A percentile compares a stretch with the other conserved stretches of the same genome.
These are phyloP conservation scores for Rhododendron vialii DNA, from an alignment of 148 eudicot genomes.

Conservation along the genomic window DNA sequence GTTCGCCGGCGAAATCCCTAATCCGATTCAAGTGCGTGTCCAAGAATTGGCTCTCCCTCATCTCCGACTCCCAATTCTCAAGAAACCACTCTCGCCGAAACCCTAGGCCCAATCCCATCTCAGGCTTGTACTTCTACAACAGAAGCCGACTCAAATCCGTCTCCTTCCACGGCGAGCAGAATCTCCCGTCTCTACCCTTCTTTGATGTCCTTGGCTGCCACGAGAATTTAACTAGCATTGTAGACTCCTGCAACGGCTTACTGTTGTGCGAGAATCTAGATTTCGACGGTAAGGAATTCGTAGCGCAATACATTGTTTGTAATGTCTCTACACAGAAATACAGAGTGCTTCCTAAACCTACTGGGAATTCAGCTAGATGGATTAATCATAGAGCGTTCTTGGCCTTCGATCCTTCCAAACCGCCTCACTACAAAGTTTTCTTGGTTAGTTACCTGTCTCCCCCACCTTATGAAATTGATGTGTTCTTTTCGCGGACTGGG, in stretches of 20 bases:
- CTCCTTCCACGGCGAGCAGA: not conserved
- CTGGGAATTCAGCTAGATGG: not conserved
- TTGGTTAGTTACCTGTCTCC: not conserved
- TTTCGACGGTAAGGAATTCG: too few species aligned
- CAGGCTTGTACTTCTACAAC: not conserved
- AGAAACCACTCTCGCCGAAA: not conserved
- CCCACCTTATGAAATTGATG: not conserved
- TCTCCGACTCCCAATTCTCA: not conserved
- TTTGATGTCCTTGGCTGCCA: not conserved
- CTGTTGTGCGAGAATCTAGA: not conserved
- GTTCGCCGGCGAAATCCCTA: not conserved
- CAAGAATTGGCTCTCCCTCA: slow-evolving; percentile 1
- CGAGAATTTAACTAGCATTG: not conserved
- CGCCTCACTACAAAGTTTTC: not conserved
- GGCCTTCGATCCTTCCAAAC: slow-evolving; percentile 1
- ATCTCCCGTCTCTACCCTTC: not conserved
- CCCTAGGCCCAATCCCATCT: not conserved
- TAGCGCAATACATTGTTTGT: not conserved
- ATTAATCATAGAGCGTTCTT: not conserved
- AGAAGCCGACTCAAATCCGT: not conserved
- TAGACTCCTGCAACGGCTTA: not conserved
- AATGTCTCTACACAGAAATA: not conserved
- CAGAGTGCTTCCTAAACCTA: not conserved
- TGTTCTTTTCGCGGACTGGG: not conserved
- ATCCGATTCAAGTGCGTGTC: slow-evolving; percentile 7